Evolutionary conservation across 768 basidiomycete genomes (phyloP), one percentile per base, ranked within the genome.

Genomic region (Russula sp.): DNA sequence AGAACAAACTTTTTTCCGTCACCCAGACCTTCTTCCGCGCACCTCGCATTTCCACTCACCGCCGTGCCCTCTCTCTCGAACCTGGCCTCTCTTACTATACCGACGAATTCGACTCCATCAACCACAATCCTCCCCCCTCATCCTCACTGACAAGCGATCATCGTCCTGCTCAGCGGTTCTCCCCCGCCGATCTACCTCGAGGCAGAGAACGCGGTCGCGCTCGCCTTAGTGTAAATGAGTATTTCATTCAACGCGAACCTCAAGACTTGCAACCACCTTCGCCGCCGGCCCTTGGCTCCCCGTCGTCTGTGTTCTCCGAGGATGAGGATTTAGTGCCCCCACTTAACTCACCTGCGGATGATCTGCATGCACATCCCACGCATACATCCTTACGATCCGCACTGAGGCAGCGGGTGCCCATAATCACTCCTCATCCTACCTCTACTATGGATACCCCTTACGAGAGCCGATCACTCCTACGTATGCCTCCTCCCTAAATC

Each of bases 1-100:
- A 90, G 64, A 86, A 88, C 69, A 77, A 77, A 20, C 76, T 94
- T 29, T 86, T 90, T 68, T 85, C 85, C 41, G 82, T 87, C 11
- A 82, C 82, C 0, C 82, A 82, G 32, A 81, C 83, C 6, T 86
- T 89, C 72, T 97, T 94, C 73, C 79, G 79, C 52, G 88, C 89
- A 0, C 63, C 73, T 5, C 66, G 72, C 22, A 72, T 79, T 29
- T 59, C 65, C 68, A 75, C 50, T 69, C 76, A 64, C 69, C 82
- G 70, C 68, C 84, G 76, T 29, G 76, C 80, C 5, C 69, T 75
- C 14, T 83, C 83, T 0, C 71, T 82, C 20, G 83, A 78, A 0
- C 81, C 81, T 0, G 78, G 78, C 0, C 79, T 85, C 16, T 76
- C 79, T 5, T 79, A 76, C 7, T 75, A 77, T 56, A 65, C 69